A percentile compares a stretch with the other conserved stretches of the same genome.
phyloP scores from a whole-genome alignment of 768 basidiomycete genomes.

The Leccinum pellstonianum region DNA sequence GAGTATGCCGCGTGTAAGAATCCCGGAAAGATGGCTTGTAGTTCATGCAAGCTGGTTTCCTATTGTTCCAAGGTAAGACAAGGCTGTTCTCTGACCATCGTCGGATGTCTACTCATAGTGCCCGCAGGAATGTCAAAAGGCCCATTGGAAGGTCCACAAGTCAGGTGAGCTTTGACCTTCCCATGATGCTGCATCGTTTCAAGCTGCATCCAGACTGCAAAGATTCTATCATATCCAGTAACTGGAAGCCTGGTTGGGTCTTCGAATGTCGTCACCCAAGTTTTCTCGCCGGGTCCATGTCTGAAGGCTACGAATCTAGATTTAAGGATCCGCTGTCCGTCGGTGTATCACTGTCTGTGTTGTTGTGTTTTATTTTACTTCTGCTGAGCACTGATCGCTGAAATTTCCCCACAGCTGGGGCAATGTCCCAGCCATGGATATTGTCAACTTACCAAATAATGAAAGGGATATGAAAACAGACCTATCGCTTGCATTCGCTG shows the following conservation, averaged over 20 bases:
- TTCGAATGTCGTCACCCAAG: slow-evolving; percentile 19
- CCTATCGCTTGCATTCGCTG: slow-evolving; percentile 26
- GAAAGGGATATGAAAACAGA: slow-evolving; percentile 17
- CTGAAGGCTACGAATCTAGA: slow-evolving; percentile 7
- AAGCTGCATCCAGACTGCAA: slow-evolving; percentile 22
- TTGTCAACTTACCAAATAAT: slow-evolving; percentile 29
- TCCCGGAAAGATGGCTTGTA: slow-evolving; percentile 30
- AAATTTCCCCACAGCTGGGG: slow-evolving; percentile 29
- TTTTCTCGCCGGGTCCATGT: slow-evolving; percentile 14
- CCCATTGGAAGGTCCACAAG: slow-evolving; percentile 43
- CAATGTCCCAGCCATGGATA: slow-evolving; percentile 36
- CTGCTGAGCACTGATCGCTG: not conserved
- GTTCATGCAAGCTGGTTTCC: slow-evolving; percentile 40
- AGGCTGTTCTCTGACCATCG: not conserved
- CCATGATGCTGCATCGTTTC: not conserved
- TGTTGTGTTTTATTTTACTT: not conserved
- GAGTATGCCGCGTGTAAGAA: slow-evolving; percentile 29
- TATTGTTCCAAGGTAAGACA: slow-evolving; percentile 41
- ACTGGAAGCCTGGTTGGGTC: slow-evolving; percentile 26
- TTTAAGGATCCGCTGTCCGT: slow-evolving; percentile 29
- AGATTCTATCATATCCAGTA: slow-evolving; percentile 18
- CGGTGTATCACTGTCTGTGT: slow-evolving; percentile 25
- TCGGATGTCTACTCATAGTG: not conserved
- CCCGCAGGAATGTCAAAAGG: slow-evolving; percentile 39
- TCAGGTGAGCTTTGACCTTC: slow-evolving; percentile 23